These are phyloP conservation scores for Diaporthe australafricana DNA, from an alignment of 2,329 filamentous ascomycete genomes.

Conservation along the genomic window DNA sequence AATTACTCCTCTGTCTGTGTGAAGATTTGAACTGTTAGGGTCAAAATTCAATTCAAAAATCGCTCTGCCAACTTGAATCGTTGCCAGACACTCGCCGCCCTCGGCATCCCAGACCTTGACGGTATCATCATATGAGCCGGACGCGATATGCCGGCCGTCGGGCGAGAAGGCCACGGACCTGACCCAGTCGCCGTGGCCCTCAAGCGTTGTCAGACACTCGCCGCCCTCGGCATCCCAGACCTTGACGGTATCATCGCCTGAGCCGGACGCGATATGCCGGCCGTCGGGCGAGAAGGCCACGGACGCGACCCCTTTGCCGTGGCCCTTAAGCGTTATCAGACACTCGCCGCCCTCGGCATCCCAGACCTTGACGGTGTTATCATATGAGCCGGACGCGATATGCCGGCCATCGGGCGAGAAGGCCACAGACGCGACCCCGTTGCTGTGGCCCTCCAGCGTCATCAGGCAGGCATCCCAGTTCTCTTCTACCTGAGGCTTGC, in stretches of 20 bases:
- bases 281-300: constrained; percentile 28
- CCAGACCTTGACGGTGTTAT: not conserved
- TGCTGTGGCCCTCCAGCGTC: constrained; percentile 24
- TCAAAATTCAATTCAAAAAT: not conserved
- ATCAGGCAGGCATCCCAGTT: not conserved
- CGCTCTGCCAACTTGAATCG: constrained; percentile 33
- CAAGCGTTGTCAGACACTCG: not conserved
- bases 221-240: constrained; percentile 23
- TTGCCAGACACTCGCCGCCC: constrained; percentile 31
- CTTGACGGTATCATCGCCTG: not conserved
- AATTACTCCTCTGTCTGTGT: not conserved
- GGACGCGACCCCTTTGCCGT: not conserved
- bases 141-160: constrained; percentile 12
- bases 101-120: not conserved
- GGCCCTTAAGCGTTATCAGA: constrained; percentile 38
- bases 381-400: not conserved
- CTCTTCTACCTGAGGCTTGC: not conserved
- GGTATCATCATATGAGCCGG: not conserved
- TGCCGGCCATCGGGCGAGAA: constrained; percentile 29
- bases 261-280: constrained; percentile 5
- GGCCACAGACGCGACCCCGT: not conserved
- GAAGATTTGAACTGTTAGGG: not conserved
- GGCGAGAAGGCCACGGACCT: constrained; percentile 20
- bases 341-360: constrained; percentile 6
- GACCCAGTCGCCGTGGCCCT: not conserved